A percentile compares a stretch with the other conserved stretches of the same genome.
These are phyloP conservation scores for Biancaea sappan DNA, from an alignment of 306 rosid species.

Conservation along the genomic window DNA sequence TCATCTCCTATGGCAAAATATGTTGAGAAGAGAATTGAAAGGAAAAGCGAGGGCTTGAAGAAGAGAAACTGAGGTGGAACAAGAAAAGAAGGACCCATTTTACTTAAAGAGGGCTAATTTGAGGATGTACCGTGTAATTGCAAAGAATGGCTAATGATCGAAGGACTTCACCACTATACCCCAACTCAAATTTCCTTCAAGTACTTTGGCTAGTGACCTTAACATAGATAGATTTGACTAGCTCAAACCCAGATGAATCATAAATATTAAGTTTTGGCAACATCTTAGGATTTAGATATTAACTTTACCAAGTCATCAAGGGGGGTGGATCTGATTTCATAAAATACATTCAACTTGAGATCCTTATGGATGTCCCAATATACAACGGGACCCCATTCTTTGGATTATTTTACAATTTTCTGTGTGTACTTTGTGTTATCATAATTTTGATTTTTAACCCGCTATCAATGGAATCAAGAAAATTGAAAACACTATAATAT, in stretches of 20 bases:
- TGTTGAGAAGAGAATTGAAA: conserved; percentile 29
- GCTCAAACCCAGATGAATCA: neutral
- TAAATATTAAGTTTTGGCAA: no score
- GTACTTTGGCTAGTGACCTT: neutral
- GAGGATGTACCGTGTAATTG: neutral
- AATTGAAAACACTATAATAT: no score
- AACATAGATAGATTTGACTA: conserved; percentile 20
- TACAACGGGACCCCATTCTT: no score
- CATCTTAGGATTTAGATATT: no score
- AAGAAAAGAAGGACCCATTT: conserved; percentile 9
- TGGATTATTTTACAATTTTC: no score
- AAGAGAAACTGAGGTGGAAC: conserved; percentile 7
- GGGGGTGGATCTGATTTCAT: no score
- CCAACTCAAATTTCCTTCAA: conserved; percentile 11
- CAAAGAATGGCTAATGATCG: neutral
- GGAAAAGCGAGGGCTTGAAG: conserved; percentile 28
- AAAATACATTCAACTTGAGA: no score
- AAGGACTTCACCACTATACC: neutral
- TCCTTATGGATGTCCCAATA: no score
- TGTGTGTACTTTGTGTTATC: no score
- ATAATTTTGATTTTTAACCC: no score
- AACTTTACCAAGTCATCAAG: no score
- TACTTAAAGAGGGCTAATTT: conserved; percentile 3
- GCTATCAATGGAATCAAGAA: no score
- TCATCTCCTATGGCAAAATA: conserved; percentile 20